Conservation (phyloP, 176 grass and related monocot species). For the Elaeis guineensis region DNA sequence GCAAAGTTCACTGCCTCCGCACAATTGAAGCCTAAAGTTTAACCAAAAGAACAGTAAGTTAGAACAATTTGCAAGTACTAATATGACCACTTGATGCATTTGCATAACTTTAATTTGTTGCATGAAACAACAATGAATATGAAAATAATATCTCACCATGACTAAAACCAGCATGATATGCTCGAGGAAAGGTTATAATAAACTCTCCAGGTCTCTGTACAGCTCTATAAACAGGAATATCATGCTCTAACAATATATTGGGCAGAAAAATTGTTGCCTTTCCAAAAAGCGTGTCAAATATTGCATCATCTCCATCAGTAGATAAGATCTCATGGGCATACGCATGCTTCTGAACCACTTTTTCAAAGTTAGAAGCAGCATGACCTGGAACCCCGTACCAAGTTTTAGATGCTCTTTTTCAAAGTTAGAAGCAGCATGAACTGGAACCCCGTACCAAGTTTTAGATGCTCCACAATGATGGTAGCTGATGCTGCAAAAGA, state of each 20-base stretch:
- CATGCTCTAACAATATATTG: slow-evolving; percentile 64
- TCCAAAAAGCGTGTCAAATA: slow-evolving; percentile 80
- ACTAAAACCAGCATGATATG: slow-evolving; percentile 92
- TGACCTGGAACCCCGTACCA: no score
- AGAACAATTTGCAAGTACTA: no score
- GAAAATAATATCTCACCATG: slow-evolving; percentile 49
- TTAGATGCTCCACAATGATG: slow-evolving; percentile 96
- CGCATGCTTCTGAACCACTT: slow-evolving; percentile 53
- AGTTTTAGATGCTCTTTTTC: no score
- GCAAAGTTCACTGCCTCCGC: slow-evolving; percentile 97
- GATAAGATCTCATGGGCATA: slow-evolving; percentile 73
- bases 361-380: no score
- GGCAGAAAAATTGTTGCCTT: slow-evolving; percentile 98
- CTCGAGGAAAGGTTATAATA: slow-evolving; percentile 83
- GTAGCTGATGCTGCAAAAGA: slow-evolving; percentile 71
- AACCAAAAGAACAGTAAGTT: slow-evolving; percentile 1
- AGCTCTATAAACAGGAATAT: slow-evolving; percentile 85
- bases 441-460: slow-evolving; percentile 94
- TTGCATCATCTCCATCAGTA: slow-evolving; percentile 77
- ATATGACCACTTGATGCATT: no score
- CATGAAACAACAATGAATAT: neutral
- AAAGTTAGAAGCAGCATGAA: slow-evolving; percentile 68
- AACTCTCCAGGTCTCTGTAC: slow-evolving; percentile 94
- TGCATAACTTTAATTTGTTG: no score
- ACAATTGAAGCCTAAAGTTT: slow-evolving; percentile 57